phyloP scores from a whole-genome alignment of 2,329 filamentous ascomycete genomes.

The Colletotrichum zoysiae region DNA sequence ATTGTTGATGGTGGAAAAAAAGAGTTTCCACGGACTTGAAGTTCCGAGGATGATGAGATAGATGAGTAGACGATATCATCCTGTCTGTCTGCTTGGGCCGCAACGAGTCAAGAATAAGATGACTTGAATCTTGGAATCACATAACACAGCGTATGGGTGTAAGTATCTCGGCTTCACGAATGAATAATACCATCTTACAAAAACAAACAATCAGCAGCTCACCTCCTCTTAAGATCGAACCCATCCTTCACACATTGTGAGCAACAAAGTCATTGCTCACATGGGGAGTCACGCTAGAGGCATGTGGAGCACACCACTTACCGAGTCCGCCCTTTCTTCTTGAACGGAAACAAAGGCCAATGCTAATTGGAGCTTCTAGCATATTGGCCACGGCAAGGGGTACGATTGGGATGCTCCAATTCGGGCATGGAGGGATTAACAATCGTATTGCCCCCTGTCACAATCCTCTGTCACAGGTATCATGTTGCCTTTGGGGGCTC shows the following conservation, averaged over 20 bases:
- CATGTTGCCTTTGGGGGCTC: neutral
- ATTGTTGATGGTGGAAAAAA: neutral
- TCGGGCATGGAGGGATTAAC: neutral
- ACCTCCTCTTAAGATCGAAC: neutral
- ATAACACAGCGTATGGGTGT: neutral
- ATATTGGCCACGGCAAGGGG: neutral
- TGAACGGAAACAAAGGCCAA: neutral
- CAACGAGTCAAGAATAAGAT: neutral
- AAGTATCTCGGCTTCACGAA: neutral
- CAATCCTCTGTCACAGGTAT: neutral
- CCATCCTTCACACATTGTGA: no score
- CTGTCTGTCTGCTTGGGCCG: neutral
- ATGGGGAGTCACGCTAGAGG: neutral
- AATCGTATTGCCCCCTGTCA: neutral
- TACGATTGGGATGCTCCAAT: neutral
- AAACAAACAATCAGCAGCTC: no score
- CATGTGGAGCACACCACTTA: neutral
- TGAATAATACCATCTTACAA: no score
- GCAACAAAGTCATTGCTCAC: neutral
- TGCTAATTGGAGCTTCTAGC: no score
- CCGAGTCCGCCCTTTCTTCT: neutral
- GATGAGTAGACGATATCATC: neutral
- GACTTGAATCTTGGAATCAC: neutral
- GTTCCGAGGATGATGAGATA: no score
- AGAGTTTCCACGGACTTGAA: constrained; percentile 16